Evolutionary conservation across 306 rosid genomes (phyloP).

Genomic region (Acacia crassicarpa): DNA sequence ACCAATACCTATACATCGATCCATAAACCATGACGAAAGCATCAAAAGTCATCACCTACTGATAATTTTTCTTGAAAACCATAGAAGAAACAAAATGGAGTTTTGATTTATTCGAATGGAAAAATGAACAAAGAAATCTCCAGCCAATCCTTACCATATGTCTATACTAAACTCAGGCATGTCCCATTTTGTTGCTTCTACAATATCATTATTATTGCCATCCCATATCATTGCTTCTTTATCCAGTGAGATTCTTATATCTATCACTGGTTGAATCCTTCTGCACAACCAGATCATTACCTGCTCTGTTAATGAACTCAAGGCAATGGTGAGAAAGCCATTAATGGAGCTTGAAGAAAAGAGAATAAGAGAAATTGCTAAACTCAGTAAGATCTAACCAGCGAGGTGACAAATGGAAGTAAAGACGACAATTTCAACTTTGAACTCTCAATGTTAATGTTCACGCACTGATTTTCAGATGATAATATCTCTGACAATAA

Average conservation of each 20-base stretch:
- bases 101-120: not conserved
- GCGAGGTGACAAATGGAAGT: not conserved
- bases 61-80: not conserved
- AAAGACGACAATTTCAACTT: not conserved
- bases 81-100: not conserved
- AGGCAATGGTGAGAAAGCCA: no score
- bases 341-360: no score
- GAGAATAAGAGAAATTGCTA: not conserved
- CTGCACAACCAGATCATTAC: not conserved
- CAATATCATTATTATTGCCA: not conserved
- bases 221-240: not conserved
- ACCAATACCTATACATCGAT: not conserved
- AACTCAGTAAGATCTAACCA: not conserved
- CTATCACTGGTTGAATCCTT: not conserved
- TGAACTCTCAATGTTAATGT: not conserved
- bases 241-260: not conserved
- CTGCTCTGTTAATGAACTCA: no score
- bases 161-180: not conserved
- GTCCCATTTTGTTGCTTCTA: not conserved
- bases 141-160: not conserved
- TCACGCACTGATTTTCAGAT: not conserved
- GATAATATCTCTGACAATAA: not conserved
- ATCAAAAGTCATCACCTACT: not conserved
- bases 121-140: not conserved
- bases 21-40: not conserved